Conservation (phyloP, 495 filamentous ascomycete genomes). For the Hypoxylon crocopeplum region DNA sequence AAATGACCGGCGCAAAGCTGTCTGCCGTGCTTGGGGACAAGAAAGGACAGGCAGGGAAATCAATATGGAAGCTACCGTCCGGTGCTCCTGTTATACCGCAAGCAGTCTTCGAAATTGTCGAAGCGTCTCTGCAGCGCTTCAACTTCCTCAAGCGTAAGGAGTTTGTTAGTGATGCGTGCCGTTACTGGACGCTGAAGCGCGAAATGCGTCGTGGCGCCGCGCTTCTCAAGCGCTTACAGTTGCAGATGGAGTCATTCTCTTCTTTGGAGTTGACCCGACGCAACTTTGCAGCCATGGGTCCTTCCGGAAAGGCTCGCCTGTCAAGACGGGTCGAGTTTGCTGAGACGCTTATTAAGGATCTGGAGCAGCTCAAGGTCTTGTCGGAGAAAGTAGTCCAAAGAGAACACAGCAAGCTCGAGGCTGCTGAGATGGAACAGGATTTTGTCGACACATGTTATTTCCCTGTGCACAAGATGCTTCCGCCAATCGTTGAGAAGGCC, state of each 20-base stretch:
- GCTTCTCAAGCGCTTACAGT: constrained; percentile 86
- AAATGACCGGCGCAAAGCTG: constrained; percentile 59
- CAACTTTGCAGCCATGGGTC: constrained; percentile 91
- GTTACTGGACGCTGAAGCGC: constrained; percentile 97
- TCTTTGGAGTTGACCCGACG: constrained; percentile 95
- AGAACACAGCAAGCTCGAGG: constrained; percentile 75
- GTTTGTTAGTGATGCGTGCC: constrained; percentile 89
- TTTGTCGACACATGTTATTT: constrained; percentile 90
- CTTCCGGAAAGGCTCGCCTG: constrained; percentile 77
- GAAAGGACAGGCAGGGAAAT: constrained; percentile 68
- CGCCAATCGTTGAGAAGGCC: constrained; percentile 82
- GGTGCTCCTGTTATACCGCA: constrained; percentile 94
- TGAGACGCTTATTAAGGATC: constrained; percentile 72
- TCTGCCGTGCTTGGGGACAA: constrained; percentile 71
- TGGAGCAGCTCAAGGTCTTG: constrained; percentile 73
- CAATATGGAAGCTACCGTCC: constrained; percentile 91
- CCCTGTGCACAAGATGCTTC: constrained; percentile 78
- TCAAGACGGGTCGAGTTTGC: constrained; percentile 88
- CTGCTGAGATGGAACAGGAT: constrained; percentile 73
- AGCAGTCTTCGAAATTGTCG: constrained; percentile 79
- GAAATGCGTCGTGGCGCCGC: constrained; percentile 91
- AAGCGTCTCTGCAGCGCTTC: constrained; percentile 80
- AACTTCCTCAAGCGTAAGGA: constrained; percentile 84
- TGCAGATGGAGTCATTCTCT: constrained; percentile 93
- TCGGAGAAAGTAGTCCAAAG: constrained; percentile 73